Base-by-base conservation (phyloP, 257 asterid genomes). In the Ehretia macrophylla region DNA sequence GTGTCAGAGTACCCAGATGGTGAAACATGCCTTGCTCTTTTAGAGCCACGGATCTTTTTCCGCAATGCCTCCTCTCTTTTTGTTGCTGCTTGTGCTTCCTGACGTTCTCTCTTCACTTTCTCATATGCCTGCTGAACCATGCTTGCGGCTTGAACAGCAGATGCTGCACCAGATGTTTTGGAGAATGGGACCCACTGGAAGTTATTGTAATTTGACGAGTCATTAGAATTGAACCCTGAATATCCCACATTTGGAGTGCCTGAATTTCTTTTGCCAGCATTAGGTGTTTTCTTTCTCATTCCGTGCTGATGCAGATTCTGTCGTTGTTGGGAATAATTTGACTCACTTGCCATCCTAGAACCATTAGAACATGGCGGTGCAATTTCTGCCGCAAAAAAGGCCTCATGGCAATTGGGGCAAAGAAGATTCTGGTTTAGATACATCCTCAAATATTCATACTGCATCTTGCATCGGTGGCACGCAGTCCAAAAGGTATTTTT, bases 351-450 rank as follows among this genome's bases (percentile, higher is more conserved):
- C 38, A 45, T 10, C 72, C 73, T 85, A 14, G 79, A 64, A 51
- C 70, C 60, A 66, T 67, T 73, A 45, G 75, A 68, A 27, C 82
- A 65, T 21, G 95, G 90, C 45, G 95, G 79, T 22, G 67, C 68
- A 21, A 82, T 84, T 69, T 86, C 93, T 16, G 71, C 70, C 4
- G 95, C 95, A 69, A 73, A 84, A 57, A 81, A 86, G 56, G 95
- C 93, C 70, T 83, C 95, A 8, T 72, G 80, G 69, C 95, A 86
- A 73, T 84, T 77, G 55, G 95, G 95, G 69, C 95, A 86, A 53
- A 86, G 79, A 64, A 86, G 93, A 76, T 86, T 77, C 62, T 80
- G 92, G 58, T 84, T 84, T 27, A 73, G 81, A 73, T 86, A 86
- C 85, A 77, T 80, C 51, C 87, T 73, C 44, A 86, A 81, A 77